These are phyloP conservation scores for Trichoderma polysporum DNA, from an alignment of 2,329 filamentous ascomycete species.

Conservation along the genomic window DNA sequence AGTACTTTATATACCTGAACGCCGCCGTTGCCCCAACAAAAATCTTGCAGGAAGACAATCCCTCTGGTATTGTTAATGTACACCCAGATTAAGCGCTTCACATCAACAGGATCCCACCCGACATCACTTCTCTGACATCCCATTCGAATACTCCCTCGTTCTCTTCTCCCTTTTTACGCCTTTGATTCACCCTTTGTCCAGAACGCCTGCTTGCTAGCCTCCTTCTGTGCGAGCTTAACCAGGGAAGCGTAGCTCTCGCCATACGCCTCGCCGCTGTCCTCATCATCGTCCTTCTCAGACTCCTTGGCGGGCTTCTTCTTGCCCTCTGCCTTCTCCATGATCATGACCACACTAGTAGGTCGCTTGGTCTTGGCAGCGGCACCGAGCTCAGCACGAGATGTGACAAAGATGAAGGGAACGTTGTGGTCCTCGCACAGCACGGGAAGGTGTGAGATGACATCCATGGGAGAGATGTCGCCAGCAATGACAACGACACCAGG, in stretches of 20 bases:
- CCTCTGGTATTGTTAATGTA: constrained; percentile 37
- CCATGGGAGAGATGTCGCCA: constrained; percentile 96
- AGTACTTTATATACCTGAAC: constrained; percentile 35
- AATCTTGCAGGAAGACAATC: constrained; percentile 29
- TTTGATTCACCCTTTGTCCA: constrained; percentile 44
- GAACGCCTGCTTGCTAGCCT: constrained; percentile 58
- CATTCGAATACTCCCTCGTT: neutral
- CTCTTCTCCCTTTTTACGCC: constrained; percentile 21
- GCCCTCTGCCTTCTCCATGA: constrained; percentile 57
- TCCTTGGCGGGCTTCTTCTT: constrained; percentile 47
- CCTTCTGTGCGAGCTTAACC: constrained; percentile 66
- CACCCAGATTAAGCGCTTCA: constrained; percentile 34
- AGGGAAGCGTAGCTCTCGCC: constrained; percentile 63
- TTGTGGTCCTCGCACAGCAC: constrained; percentile 98
- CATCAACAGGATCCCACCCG: constrained; percentile 5
- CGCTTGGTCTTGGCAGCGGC: constrained; percentile 93
- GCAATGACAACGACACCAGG: constrained; percentile 86
- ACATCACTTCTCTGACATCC: neutral
- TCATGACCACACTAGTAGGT: constrained; percentile 95
- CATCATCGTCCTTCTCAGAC: constrained; percentile 46
- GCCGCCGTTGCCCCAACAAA: constrained; percentile 38
- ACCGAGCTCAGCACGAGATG: constrained; percentile 88
- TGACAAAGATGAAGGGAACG: constrained; percentile 94
- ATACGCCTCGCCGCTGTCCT: constrained; percentile 59
- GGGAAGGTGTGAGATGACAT: constrained; percentile 97